Conservation (phyloP, 306 rosid species). For the Inga leiocalycina region DNA sequence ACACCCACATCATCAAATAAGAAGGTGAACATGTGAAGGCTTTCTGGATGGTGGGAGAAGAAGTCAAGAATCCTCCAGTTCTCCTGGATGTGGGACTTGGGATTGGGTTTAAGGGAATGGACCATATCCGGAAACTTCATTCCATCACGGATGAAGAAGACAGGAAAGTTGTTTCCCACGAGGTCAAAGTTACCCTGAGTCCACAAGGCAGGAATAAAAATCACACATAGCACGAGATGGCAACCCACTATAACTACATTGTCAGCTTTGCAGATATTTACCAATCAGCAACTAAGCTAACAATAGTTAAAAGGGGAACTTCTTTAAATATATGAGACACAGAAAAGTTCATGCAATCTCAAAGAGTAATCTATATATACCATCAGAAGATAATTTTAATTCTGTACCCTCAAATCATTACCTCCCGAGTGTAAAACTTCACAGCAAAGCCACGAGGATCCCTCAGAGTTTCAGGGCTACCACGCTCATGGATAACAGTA, state of each 20-base stretch:
- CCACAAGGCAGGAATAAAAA: neutral
- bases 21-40: constrained; percentile 5
- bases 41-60: constrained; percentile 9
- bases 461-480: constrained; percentile 17
- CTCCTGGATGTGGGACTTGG: constrained; percentile 12
- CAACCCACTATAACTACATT: neutral
- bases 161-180: constrained; percentile 11
- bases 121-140: constrained; percentile 7
- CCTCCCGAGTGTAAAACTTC: constrained; percentile 10
- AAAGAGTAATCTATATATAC: neutral
- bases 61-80: constrained; percentile 13
- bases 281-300: neutral
- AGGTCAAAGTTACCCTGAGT: constrained; percentile 8
- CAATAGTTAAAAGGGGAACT: neutral
- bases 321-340: neutral
- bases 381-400: neutral
- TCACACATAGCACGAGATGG: neutral
- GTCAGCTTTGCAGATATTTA: neutral
- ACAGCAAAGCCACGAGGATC: constrained; percentile 13
- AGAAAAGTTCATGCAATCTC: neutral
- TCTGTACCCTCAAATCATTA: neutral
- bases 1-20: constrained; percentile 3
- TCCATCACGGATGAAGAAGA: constrained; percentile 7
- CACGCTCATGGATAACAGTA: constrained; percentile 14
- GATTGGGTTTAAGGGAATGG: constrained; percentile 2